Evolutionary conservation across 768 basidiomycete genomes (phyloP).

Genomic region (Clathrus columnatus): DNA sequence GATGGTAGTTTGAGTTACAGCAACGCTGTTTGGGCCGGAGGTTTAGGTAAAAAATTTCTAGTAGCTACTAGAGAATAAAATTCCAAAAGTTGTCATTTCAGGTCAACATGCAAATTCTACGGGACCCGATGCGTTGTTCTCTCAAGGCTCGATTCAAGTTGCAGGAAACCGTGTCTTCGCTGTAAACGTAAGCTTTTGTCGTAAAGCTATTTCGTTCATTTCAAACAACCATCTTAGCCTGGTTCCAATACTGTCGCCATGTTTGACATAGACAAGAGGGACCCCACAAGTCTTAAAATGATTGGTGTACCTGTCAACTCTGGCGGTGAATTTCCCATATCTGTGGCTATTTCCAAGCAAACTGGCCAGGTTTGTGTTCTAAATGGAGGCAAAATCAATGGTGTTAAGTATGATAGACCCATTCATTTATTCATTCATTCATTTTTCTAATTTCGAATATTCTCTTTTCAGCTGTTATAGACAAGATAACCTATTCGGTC

Average conservation of each 20-base stretch:
- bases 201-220: background rate
- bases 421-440: background rate
- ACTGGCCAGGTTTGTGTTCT: conserved; percentile 29
- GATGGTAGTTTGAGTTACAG: background rate
- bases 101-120: background rate
- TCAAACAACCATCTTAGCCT: background rate
- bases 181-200: background rate
- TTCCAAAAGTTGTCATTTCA: background rate
- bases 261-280: conserved; percentile 24
- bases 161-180: background rate
- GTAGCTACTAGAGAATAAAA: background rate
- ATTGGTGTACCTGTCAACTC: conserved; percentile 17
- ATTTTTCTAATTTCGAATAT: background rate
- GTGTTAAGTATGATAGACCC: conserved; percentile 26
- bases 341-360: conserved; percentile 28
- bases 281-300: conserved; percentile 17
- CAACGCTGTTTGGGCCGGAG: background rate
- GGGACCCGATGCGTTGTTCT: background rate
- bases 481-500: conserved; percentile 33
- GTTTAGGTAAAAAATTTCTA: background rate
- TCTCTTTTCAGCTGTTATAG: conserved; percentile 31
- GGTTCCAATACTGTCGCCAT: conserved; percentile 27
- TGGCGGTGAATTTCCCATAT: conserved; percentile 21
- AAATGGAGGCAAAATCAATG: conserved; percentile 37
- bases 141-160: background rate